Conservation (phyloP, 495 filamentous ascomycete species). For the Astrocystis sublimbata region DNA sequence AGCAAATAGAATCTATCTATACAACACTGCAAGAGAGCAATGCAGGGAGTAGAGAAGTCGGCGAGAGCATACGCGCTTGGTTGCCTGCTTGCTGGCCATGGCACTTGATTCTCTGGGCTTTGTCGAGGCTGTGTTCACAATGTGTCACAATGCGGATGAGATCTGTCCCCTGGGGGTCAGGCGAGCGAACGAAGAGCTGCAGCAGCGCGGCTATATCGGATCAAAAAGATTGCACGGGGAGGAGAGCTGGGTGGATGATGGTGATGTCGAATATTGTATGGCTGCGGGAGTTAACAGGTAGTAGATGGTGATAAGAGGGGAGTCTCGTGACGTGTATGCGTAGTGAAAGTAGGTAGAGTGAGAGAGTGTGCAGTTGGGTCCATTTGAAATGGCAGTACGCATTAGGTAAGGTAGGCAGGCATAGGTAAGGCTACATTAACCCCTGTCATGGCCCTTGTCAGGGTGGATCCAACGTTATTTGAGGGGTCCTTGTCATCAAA, state of each 20-base stretch:
- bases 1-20: background rate
- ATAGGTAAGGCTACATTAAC: no score
- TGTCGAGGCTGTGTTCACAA: background rate
- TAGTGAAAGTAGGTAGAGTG: background rate
- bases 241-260: background rate
- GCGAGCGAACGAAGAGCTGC: background rate
- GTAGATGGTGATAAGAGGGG: background rate
- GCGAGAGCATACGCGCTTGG: slow-evolving; percentile 68
- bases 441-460: no score
- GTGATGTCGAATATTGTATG: background rate
- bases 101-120: slow-evolving; percentile 25
- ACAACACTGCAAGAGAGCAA: background rate
- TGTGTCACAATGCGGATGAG: background rate
- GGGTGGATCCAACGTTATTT: no score
- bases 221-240: background rate
- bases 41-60: background rate
- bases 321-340: background rate
- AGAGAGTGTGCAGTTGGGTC: background rate
- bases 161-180: slow-evolving; percentile 6
- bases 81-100: slow-evolving; percentile 83
- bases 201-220: background rate
- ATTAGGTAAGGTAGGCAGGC: background rate
- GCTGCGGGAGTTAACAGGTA: background rate
- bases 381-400: background rate
- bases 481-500: no score